Base-by-base conservation (phyloP, 768 basidiomycete species). In the Roridomyces roridus region DNA sequence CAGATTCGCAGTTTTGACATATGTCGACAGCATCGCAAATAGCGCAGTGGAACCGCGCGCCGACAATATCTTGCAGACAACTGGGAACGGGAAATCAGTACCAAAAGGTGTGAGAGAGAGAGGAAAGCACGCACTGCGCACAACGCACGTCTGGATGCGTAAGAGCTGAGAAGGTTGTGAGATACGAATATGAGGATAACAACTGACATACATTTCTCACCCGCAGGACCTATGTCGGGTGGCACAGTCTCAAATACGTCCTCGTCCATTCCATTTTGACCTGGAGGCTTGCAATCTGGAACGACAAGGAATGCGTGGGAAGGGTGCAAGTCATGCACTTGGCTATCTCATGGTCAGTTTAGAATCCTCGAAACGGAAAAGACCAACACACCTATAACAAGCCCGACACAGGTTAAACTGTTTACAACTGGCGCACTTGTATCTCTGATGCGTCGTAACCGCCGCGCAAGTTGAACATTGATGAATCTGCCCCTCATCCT, bases 261-360 rank as follows among this genome's bases (percentile, higher is more conserved):
- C 3, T 78, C 81, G 58, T 74, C 29, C 18, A 4, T 80, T 29
- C 60, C 67, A 17, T 54, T 56, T 21, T 34, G 31, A 72, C 70
- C 24, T 78, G 77, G 23, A 4, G 76, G 78, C 63, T 78, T 82
- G 61, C n/a, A n/a, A n/a, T 92, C 91, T n/a, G 88, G 88, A 6
- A 95, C 83, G 9, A 84, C 80, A 18, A 96, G 74, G 78, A 96
- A 97, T 2, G 90, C 85, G 66, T 98, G 94, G 0, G 85, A 82
- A 1, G 95, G 96, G 66, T 98, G 95, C 15, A 96, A 83, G 65
- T 95, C 92, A 62, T 96, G 92, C 11, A 95, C 94, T 74, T 92
- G 86, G 67, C 94, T 94, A 59, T 43, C 49, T 51, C 28, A 37
- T 29, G 37, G 20, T 42, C 15, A 45, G 63, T 53, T 17, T 26